These are phyloP conservation scores for Lantana camara DNA, from an alignment of 257 asterid genomes.

Conservation along the genomic window DNA sequence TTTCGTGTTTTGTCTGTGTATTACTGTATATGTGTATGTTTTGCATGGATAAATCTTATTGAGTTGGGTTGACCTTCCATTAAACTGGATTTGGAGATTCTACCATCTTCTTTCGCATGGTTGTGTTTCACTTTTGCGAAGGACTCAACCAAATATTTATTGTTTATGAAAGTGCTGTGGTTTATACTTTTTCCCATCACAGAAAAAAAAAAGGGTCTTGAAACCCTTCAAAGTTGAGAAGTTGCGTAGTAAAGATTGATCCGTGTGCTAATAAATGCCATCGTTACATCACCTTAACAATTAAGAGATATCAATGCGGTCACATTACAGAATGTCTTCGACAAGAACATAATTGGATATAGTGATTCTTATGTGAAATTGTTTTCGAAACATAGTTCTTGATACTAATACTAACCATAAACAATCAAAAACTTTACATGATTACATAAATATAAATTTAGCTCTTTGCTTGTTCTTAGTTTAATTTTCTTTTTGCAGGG, in stretches of 20 bases:
- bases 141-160: background rate
- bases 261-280: background rate
- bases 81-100: background rate
- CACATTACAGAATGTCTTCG: background rate
- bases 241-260: background rate
- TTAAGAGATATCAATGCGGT: background rate
- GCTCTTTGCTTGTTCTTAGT: background rate
- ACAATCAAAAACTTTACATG: background rate
- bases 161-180: background rate
- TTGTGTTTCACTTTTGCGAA: conserved; percentile 3
- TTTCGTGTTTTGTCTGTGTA: background rate
- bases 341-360: background rate
- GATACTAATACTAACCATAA: background rate
- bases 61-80: background rate
- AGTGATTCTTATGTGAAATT: background rate
- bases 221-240: background rate
- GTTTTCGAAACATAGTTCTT: no score
- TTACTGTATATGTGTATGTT: background rate
- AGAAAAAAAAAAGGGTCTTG: background rate
- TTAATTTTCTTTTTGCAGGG: conserved; percentile 38
- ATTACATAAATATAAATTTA: background rate
- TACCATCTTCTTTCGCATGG: background rate
- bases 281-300: background rate
- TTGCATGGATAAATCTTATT: background rate
- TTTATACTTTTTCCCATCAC: background rate